Evolutionary conservation across 192 early-diverging fungal genomes (phyloP), one percentile per base, ranked within the genome.

Genomic region (Chytriomyces sp.): DNA sequence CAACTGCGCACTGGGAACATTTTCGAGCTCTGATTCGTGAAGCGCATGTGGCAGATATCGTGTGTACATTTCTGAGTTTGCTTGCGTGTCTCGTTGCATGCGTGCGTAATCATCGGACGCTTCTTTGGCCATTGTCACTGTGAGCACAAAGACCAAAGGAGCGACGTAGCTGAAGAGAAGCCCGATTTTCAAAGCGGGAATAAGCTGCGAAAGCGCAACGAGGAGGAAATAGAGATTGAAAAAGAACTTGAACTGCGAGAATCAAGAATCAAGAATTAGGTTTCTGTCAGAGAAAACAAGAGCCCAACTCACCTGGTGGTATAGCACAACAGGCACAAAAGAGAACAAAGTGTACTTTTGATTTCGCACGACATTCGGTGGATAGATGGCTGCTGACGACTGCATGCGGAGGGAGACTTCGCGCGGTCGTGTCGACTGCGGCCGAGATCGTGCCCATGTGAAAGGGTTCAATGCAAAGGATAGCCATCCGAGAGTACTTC

Each of bases 221-320:
- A 96, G 83, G 67, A 98, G 82, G 78, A 98, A 98, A 77, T 98
- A 98, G 66, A 97, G 72, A 81, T 98, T 97, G 85, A 97, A 95
- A 77, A 98, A 96, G 73, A 94, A 93, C 80, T 93, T 93, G 87
- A 98, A 98, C 92, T 94, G 80, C 28, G 49, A 5, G 57, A 16
- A 7, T 26, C 61, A 45, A 45, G 61, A 18, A 28, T 49, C 11
- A 63, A 50, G 50, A 48, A 69, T 43, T 49, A 66, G 65, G 13
- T 26, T 20, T 50, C 45, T 47, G 7, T 23, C 18, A 49, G 6
- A 61, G 18, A 9, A 59, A 48, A 49, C 78, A 47, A 35, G 2
- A 59, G 20, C 18, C 57, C 50, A 26, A 50, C 66, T 73, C 81
- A 98, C 97, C 88, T 98, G 95, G 80, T 97, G 95, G 62, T 93